A percentile compares a stretch with the other conserved stretches of the same genome.
Evolutionary conservation across 2,329 filamentous ascomycete species (phyloP).

Genomic region (Phaeophleospora eucalypticola): DNA sequence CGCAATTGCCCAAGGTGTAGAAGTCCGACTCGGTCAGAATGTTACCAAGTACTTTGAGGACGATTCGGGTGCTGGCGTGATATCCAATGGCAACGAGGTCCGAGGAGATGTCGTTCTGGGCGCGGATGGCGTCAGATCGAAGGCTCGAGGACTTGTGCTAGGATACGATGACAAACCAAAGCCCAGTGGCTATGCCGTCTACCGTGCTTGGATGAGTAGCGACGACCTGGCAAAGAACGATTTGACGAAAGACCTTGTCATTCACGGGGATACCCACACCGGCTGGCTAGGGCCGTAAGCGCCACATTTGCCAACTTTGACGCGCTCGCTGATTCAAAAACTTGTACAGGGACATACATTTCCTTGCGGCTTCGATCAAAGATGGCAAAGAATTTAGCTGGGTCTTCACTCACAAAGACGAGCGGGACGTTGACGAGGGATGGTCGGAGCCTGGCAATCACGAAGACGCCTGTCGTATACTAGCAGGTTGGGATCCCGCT

Average conservation of each 20-base stretch:
- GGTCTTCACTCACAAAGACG: conserved; percentile 52
- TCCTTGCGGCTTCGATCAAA: conserved; percentile 52
- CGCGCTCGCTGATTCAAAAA: too few relatives aligned
- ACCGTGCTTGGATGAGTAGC: conserved; percentile 50
- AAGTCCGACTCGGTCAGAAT: conserved; percentile 31
- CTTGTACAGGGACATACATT: conserved; percentile 54
- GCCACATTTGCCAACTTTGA: neutral
- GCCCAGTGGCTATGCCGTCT: conserved; percentile 52
- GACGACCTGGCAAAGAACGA: conserved; percentile 49
- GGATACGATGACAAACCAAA: conserved; percentile 43
- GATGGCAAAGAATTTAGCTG: conserved; percentile 51
- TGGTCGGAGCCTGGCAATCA: conserved; percentile 45
- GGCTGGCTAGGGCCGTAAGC: conserved; percentile 51
- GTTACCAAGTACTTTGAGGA: conserved; percentile 31
- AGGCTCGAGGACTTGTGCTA: conserved; percentile 49
- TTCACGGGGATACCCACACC: conserved; percentile 49
- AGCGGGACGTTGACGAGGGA: conserved; percentile 45
- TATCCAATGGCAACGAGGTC: conserved; percentile 35
- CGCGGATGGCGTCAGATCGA: conserved; percentile 52
- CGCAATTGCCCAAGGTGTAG: conserved; percentile 30
- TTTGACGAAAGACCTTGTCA: conserved; percentile 51
- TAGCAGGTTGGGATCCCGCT: conserved; percentile 42
- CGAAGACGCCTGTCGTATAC: conserved; percentile 42
- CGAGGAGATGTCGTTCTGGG: conserved; percentile 49
- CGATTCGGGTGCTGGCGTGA: conserved; percentile 25